Conservation (phyloP, 106 monocot species). For the Apostasia ramifera region DNA sequence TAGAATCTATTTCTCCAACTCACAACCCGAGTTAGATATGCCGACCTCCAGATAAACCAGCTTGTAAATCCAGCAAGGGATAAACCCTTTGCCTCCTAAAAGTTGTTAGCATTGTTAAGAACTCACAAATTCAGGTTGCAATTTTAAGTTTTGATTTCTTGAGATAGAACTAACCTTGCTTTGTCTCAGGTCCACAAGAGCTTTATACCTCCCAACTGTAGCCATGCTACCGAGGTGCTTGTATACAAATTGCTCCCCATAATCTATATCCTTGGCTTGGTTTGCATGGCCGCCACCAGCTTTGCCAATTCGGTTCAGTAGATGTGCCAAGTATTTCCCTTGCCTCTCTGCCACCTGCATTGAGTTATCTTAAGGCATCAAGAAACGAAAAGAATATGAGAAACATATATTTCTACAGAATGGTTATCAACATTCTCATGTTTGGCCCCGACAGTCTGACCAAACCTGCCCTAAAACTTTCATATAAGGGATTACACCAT, state of each 20-base stretch:
- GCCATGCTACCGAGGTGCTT: slow-evolving; percentile 98
- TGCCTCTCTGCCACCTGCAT: slow-evolving; percentile 92
- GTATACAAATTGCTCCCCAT: slow-evolving; percentile 81
- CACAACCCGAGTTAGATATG: slow-evolving; percentile 83
- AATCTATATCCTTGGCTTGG: slow-evolving; percentile 22
- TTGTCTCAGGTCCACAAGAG: slow-evolving; percentile 87
- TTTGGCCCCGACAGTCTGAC: too few species aligned
- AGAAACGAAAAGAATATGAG: too few species aligned
- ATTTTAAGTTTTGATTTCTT: background rate
- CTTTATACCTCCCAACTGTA: slow-evolving; percentile 89
- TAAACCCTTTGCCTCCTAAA: slow-evolving; percentile 72
- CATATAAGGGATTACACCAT: too few species aligned
- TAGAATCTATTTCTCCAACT: slow-evolving; percentile 96
- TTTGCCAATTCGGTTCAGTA: slow-evolving; percentile 62
- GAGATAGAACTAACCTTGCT: slow-evolving; percentile 62
- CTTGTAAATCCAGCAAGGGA: slow-evolving; percentile 82
- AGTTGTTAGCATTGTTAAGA: background rate
- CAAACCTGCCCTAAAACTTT: too few species aligned
- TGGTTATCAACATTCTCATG: too few species aligned
- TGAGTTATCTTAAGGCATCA: background rate
- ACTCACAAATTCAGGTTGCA: too few species aligned
- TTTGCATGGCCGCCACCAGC: slow-evolving; percentile 68
- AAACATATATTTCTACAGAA: too few species aligned
- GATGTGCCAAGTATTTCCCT: slow-evolving; percentile 75
- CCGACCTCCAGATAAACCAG: slow-evolving; percentile 93